Conservation (phyloP, 768 basidiomycete genomes). For the Serendipita vermifera region DNA sequence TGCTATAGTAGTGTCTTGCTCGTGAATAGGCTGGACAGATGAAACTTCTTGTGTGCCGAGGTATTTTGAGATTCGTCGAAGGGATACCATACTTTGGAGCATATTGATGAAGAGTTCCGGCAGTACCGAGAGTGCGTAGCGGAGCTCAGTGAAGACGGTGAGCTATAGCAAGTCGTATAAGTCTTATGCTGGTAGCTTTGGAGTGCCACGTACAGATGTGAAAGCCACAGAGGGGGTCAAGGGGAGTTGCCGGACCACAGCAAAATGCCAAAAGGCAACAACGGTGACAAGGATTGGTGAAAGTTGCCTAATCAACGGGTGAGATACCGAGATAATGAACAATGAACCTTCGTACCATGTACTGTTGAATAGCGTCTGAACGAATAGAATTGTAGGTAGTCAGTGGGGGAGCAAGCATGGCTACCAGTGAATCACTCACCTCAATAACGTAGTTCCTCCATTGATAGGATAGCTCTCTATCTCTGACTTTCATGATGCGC, state of each 20-base stretch:
- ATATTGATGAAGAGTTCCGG: slow-evolving; percentile 87
- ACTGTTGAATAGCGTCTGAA: slow-evolving; percentile 34
- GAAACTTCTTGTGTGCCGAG: slow-evolving; percentile 60
- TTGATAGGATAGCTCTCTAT: slow-evolving; percentile 73
- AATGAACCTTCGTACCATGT: slow-evolving; percentile 33
- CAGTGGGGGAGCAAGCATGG: neutral
- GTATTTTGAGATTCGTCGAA: slow-evolving; percentile 86
- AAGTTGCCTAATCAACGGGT: slow-evolving; percentile 22
- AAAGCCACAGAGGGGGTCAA: slow-evolving; percentile 81
- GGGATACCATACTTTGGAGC: slow-evolving; percentile 73
- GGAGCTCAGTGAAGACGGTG: slow-evolving; percentile 74
- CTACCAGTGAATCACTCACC: slow-evolving; percentile 25
- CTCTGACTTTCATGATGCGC: slow-evolving; percentile 55
- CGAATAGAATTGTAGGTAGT: too few relatives aligned
- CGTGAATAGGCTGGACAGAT: slow-evolving; percentile 41
- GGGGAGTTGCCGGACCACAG: slow-evolving; percentile 51
- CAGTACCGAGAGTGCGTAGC: slow-evolving; percentile 73
- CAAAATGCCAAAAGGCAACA: slow-evolving; percentile 45
- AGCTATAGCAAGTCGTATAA: neutral
- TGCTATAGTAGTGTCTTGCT: slow-evolving; percentile 48
- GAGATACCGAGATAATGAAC: neutral
- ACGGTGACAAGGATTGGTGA: slow-evolving; percentile 41
- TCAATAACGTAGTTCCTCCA: slow-evolving; percentile 80
- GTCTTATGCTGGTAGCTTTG: neutral
- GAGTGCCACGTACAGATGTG: slow-evolving; percentile 30